Base-by-base conservation (phyloP, 306 rosid genomes). In the Sicyos edulis region DNA sequence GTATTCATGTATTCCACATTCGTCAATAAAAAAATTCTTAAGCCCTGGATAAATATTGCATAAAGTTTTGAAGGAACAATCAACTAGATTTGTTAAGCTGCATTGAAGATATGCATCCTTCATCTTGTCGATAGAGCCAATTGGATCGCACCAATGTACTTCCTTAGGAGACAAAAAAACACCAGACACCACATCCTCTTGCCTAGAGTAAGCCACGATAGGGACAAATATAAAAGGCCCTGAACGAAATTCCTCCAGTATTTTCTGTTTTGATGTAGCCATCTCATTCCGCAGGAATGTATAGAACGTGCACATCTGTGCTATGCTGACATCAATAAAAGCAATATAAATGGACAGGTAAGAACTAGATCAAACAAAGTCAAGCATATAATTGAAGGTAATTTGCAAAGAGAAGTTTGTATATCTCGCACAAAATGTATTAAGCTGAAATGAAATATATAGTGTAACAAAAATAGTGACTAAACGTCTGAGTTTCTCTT, bases 211-310 rank as follows among this genome's bases (percentile, higher is more conserved):
- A 78, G 86, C 75, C 60, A 84, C 73, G 75, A 79, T 24, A 1
- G 98, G 98, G 40, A 86, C 80, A 82, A 92, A 92, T 78, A 92
- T 84, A 56, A 83, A 90, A 60, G 96, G 87, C 60, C 87, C 90
- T 19, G 90, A 86, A 77, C 54, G 70, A 54, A 88, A 82, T 71
- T 85, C 87, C 85, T 85, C 88, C 60, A 78, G 59, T 47, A 80
- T 80, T 77, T 81, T 81, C 80, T 83, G 80, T 81, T 79, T 87
- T 76, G 93, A 85, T 71, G 83, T 20, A 71, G 86, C 83, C 87
- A 84, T 82, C 85, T 90, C 93, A 79, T 80, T 88, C 96, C 96
- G 88, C 75, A 92, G 68, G 80, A 86, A 87, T 4, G 89, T 50
- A 80, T 90, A 92, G 20, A 92, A 82, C 68, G 80, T 84, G 81